These are phyloP conservation scores for Closterium sp. DNA, from an alignment of 139 green algal species.

Conservation along the genomic window DNA sequence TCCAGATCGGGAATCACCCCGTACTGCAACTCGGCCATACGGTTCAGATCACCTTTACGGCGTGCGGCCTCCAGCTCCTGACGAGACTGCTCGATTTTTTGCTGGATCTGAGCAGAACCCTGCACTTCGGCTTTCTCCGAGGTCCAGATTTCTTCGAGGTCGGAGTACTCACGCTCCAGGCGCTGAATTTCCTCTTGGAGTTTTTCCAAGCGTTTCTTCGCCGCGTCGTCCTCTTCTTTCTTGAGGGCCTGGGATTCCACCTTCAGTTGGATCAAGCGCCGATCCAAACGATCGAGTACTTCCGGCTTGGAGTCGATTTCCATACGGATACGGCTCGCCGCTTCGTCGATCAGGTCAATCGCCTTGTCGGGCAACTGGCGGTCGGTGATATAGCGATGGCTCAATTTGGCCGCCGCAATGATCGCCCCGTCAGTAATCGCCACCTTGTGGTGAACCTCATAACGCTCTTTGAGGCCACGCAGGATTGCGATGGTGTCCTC, in stretches of 20 bases:
- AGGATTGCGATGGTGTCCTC: conserved; percentile 88
- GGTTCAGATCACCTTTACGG: too few relatives aligned
- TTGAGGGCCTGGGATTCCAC: conserved; percentile 67
- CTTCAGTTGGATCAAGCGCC: conserved; percentile 56
- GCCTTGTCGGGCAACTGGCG: conserved; percentile 85
- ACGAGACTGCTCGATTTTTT: too few relatives aligned
- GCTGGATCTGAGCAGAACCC: too few relatives aligned
- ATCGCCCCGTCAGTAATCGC: conserved; percentile 69
- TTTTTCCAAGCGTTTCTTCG: conserved; percentile 58
- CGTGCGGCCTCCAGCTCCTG: too few relatives aligned
- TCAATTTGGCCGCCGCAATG: conserved; percentile 69
- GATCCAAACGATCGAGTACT: conserved; percentile 79
- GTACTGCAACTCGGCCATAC: too few relatives aligned
- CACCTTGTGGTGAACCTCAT: conserved; percentile 76
- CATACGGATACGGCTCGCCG: conserved; percentile 69
- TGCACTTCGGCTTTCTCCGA: too few relatives aligned
- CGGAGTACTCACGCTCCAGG: too few relatives aligned
- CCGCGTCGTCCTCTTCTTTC: conserved; percentile 83
- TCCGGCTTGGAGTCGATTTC: conserved; percentile 75
- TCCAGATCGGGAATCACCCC: too few relatives aligned
- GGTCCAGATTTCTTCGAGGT: too few relatives aligned
- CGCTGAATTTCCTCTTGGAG: too few relatives aligned
- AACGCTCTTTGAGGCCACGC: conserved; percentile 84
- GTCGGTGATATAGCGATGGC: conserved; percentile 67
- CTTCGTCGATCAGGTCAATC: conserved; percentile 83